These are phyloP conservation scores for Trapa bicornis DNA, from an alignment of 345 rosid genomes.

Conservation along the genomic window DNA sequence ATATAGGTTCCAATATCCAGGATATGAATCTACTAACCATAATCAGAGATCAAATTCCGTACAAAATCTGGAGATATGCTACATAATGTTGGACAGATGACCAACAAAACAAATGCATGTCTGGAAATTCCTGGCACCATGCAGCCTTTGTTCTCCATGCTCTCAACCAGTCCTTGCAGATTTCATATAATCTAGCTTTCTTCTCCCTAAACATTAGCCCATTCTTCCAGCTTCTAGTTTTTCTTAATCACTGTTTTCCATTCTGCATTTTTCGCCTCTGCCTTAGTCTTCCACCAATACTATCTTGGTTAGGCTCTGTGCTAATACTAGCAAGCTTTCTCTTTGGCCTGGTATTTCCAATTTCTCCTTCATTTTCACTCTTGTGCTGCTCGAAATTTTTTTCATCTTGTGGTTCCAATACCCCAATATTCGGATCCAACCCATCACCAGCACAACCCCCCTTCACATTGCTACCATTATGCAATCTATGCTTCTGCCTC, in stretches of 20 bases:
- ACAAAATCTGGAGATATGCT: too few species aligned
- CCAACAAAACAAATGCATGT: background rate
- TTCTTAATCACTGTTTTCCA: background rate
- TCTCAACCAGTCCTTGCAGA: background rate
- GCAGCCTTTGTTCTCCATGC: background rate
- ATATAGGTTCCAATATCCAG: too few species aligned
- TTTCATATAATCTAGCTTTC: background rate
- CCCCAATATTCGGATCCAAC: too few species aligned
- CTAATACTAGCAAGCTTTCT: conserved; percentile 10
- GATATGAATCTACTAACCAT: too few species aligned
- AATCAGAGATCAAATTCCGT: too few species aligned
- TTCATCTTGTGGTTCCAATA: background rate
- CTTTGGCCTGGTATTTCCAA: conserved; percentile 5
- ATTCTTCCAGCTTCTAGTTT: background rate
- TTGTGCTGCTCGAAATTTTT: background rate
- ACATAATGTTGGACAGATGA: too few species aligned
- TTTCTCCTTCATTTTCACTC: background rate
- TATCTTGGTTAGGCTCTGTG: conserved; percentile 22
- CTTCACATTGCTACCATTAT: background rate
- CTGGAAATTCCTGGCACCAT: background rate
- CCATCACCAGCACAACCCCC: too few species aligned
- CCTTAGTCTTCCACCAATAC: conserved; percentile 35
- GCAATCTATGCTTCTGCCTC: conserved; percentile 5
- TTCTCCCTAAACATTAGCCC: background rate
- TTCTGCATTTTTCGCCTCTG: conserved; percentile 2